phyloP scores from a whole-genome alignment of 1,284 basidiomycete genomes.

The Trametes polyzona region DNA sequence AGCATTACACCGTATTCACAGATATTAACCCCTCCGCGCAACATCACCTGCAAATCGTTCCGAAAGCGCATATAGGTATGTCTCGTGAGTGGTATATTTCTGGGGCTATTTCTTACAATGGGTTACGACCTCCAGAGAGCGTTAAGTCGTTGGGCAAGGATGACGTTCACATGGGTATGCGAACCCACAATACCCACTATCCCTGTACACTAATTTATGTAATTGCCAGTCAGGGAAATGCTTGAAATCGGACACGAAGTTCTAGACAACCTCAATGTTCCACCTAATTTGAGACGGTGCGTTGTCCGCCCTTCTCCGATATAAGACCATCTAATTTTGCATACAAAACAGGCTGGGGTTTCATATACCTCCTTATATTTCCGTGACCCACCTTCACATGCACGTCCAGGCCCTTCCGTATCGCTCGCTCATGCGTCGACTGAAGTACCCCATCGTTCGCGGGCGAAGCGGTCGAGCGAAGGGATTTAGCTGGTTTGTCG shows the following conservation, averaged over 20 bases:
- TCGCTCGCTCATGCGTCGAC: constrained; percentile 42
- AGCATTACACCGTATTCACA: constrained; percentile 61
- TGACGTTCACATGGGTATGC: constrained; percentile 55
- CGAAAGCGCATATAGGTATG: constrained; percentile 64
- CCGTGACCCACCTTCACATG: constrained; percentile 80
- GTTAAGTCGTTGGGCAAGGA: constrained; percentile 32
- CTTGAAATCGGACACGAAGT: constrained; percentile 56
- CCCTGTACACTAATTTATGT: neutral
- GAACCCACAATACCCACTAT: neutral
- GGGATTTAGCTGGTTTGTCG: constrained; percentile 80
- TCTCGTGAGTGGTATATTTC: neutral
- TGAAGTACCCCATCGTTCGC: constrained; percentile 61
- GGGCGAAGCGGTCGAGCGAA: constrained; percentile 54
- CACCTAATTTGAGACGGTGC: constrained; percentile 42
- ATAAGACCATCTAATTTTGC: constrained; percentile 1
- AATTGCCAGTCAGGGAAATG: constrained; percentile 60
- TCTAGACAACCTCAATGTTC: constrained; percentile 51
- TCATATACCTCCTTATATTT: constrained; percentile 83
- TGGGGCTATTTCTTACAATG: neutral
- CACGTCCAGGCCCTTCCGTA: constrained; percentile 79
- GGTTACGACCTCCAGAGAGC: constrained; percentile 14
- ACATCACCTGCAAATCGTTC: constrained; percentile 69
- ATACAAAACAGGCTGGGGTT: constrained; percentile 63
- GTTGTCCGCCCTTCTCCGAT: constrained; percentile 41
- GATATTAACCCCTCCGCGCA: constrained; percentile 65